Percentiles rank a stretch among this genome's conserved stretches.
These are phyloP conservation scores for Knoxdaviesia proteae DNA, from an alignment of 2,329 filamentous ascomycete species.

Conservation along the genomic window DNA sequence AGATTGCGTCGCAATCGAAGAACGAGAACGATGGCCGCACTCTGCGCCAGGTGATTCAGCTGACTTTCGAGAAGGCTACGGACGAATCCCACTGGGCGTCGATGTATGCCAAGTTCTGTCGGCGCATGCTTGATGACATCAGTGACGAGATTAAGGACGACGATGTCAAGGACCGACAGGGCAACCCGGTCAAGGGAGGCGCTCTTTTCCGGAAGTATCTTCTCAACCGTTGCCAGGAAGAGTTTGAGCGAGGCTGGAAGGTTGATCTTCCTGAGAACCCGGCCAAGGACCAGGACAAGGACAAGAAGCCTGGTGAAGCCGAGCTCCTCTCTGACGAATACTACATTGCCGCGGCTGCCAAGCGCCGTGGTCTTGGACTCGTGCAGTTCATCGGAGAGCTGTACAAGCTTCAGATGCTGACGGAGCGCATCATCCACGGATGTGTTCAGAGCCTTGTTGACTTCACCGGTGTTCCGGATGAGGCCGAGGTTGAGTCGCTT, in stretches of 20 bases:
- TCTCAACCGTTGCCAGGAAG: slow-evolving; percentile 93
- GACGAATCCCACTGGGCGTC: slow-evolving; percentile 97
- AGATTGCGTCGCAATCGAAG: slow-evolving; percentile 87
- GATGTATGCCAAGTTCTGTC: slow-evolving; percentile 98
- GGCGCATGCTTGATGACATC: slow-evolving; percentile 91
- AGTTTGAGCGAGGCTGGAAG: slow-evolving; percentile 97
- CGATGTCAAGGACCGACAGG: slow-evolving; percentile 77
- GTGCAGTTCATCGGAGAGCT: slow-evolving; percentile 98
- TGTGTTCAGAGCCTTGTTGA: slow-evolving; percentile 95
- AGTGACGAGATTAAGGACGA: slow-evolving; percentile 88
- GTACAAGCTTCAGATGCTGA: slow-evolving; percentile 97
- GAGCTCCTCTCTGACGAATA: slow-evolving; percentile 89
- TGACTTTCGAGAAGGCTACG: slow-evolving; percentile 97
- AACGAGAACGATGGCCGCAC: slow-evolving; percentile 87
- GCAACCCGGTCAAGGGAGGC: slow-evolving; percentile 74
- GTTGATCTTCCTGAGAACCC: slow-evolving; percentile 48
- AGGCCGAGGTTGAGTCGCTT: slow-evolving; percentile 90
- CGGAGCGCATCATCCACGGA: slow-evolving; percentile 98
- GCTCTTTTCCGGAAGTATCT: slow-evolving; percentile 96
- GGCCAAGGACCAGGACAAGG: slow-evolving; percentile 25
- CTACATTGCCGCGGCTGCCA: slow-evolving; percentile 80
- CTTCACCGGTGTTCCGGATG: slow-evolving; percentile 80
- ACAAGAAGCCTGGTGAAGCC: slow-evolving; percentile 36
- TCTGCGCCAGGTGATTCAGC: slow-evolving; percentile 90
- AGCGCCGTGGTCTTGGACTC: slow-evolving; percentile 89